phyloP scores from a whole-genome alignment of 306 rosid genomes.

The Pterocarpus macrocarpus region DNA sequence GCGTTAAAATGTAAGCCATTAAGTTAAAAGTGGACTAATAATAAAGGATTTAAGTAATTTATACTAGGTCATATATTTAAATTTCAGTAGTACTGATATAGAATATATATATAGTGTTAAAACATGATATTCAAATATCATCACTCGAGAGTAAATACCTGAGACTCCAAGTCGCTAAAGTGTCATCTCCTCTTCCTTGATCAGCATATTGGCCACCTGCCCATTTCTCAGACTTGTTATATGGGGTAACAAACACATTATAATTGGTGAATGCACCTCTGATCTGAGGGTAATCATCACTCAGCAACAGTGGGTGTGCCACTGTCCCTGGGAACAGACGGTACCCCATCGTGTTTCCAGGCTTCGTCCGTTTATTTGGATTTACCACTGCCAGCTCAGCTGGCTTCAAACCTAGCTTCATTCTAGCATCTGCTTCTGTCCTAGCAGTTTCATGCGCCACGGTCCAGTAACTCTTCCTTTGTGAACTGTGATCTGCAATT shows the following conservation, averaged over 20 bases:
- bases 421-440: slow-evolving; percentile 49
- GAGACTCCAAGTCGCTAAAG: slow-evolving; percentile 52
- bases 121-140: no score
- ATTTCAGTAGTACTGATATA: no score
- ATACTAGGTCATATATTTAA: no score
- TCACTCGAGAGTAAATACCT: not conserved
- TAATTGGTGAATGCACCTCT: slow-evolving; percentile 59
- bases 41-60: no score
- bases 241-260: slow-evolving; percentile 53
- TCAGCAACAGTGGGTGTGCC: slow-evolving; percentile 40
- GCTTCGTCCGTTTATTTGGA: slow-evolving; percentile 48
- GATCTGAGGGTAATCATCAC: slow-evolving; percentile 60
- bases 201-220: slow-evolving; percentile 49
- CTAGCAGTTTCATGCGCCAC: slow-evolving; percentile 38
- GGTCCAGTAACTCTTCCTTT: slow-evolving; percentile 53
- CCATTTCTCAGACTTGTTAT: slow-evolving; percentile 62
- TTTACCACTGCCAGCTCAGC: slow-evolving; percentile 47
- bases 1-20: no score
- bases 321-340: slow-evolving; percentile 38
- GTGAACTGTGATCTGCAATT: not conserved
- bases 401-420: slow-evolving; percentile 44
- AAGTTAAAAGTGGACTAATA: no score
- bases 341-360: slow-evolving; percentile 43
- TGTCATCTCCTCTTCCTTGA: slow-evolving; percentile 58
- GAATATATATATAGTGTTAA: no score